A percentile compares a stretch with the other conserved stretches of the same genome.
phyloP scores from a whole-genome alignment of 352 stramenopile genomes.

The Globisporangium nagaii region DNA sequence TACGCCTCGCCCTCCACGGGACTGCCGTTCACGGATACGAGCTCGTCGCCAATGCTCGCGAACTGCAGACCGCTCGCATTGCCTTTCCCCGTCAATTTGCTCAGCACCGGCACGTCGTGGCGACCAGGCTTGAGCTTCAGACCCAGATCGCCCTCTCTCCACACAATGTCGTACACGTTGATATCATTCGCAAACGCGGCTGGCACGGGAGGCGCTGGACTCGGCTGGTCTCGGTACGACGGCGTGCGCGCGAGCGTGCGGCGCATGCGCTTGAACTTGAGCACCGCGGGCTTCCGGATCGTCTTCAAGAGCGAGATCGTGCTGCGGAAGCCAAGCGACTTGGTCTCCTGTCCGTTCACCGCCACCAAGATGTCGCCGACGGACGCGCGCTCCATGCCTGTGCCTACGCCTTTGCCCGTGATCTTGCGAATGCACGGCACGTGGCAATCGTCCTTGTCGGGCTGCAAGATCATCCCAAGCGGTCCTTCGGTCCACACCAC shows the following conservation, averaged over 20 bases:
- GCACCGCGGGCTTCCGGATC: constrained; percentile 78
- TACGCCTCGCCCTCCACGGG: constrained; percentile 75
- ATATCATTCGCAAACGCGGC: constrained; percentile 32
- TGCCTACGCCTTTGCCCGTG: constrained; percentile 76
- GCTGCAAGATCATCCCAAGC: constrained; percentile 81
- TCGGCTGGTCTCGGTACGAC: constrained; percentile 31
- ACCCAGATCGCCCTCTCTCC: constrained; percentile 78
- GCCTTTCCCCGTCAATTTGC: constrained; percentile 79
- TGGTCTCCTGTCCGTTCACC: constrained; percentile 83
- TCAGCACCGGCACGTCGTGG: constrained; percentile 73
- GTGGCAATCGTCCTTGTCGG: constrained; percentile 83
- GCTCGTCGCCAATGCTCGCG: constrained; percentile 72
- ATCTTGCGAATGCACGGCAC: constrained; percentile 88
- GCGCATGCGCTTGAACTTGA: constrained; percentile 87
- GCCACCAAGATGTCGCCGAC: constrained; percentile 79
- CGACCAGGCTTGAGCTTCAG: constrained; percentile 82
- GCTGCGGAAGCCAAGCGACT: constrained; percentile 75
- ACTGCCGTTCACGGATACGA: constrained; percentile 83
- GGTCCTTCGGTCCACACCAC: constrained; percentile 83
- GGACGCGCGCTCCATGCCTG: constrained; percentile 74
- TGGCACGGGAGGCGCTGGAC: constrained; percentile 17
- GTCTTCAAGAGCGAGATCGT: constrained; percentile 85
- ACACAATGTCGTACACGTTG: constrained; percentile 84
- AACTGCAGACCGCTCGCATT: constrained; percentile 80
- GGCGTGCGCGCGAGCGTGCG: constrained; percentile 59